Evolutionary conservation across 1,139 yeast species (phyloP), one percentile per base, ranked within the genome.

Genomic region (Pichia sp.): DNA sequence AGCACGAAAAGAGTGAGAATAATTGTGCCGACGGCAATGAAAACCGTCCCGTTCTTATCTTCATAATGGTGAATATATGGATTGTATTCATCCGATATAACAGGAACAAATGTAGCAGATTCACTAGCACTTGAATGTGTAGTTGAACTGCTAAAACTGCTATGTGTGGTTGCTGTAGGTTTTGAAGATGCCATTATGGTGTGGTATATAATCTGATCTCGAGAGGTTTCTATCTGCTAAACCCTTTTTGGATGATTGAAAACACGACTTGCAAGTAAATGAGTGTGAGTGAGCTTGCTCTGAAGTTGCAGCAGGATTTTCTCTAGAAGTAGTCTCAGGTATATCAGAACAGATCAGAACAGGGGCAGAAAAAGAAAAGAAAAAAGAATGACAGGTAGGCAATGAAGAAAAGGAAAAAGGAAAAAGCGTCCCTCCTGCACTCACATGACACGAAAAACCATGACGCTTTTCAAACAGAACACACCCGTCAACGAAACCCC

Each of bases 21-120:
- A 8, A 76, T 64, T 0, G 70, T 70, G 1, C 80, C 82, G 10
- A 75, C 68, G 1, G 75, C 67, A 23, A 78, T 74, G 61, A 78
- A 78, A n/a, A 78, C 74, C 19, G 78, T 64, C 40, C 75, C 74
- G 40, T 67, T 64, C 0, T 76, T 73, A 46, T 71, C 61, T 4
- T 57, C 53, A 5, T 70, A 54, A n/a, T 53, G 50, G 10, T 56
- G 51, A 8, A 76, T 64, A 56, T 67, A 76, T 8, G 82, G 82
- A 57, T 64, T 58, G 2, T 19, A 5, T 4, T 42, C 51, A 7
- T 54, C 51, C 10, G 70, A 68, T 7, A 67, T 56, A 2, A 50
- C 36, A 3, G 56, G 61, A 50, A 49, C 50, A 19, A 46, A 56
- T 13, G 59, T 54, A 47, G 48, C 5, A 5, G 44, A 36, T 8